These are phyloP conservation scores for Rhododendron mucronatum DNA, from an alignment of 148 eudicot species.

Conservation along the genomic window DNA sequence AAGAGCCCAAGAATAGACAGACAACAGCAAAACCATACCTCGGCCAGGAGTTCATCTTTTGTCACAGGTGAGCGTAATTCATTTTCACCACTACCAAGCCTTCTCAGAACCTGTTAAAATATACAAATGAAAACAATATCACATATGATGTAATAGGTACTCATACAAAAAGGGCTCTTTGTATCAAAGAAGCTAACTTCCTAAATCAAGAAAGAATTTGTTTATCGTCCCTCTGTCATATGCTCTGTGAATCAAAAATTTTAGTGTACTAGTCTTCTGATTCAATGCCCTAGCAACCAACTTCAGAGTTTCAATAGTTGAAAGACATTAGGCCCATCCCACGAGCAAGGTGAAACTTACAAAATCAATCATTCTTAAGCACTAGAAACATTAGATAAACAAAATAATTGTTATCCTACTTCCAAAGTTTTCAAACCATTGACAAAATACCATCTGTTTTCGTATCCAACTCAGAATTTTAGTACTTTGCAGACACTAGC, in stretches of 20 bases:
- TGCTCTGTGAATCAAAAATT: background rate
- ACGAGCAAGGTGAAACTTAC: background rate
- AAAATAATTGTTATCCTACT: background rate
- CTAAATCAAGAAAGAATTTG: background rate
- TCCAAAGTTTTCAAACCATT: background rate
- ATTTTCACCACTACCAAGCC: constrained; percentile 56
- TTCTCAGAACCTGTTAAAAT: constrained; percentile 56
- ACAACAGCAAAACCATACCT: constrained; percentile 41
- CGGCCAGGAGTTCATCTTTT: constrained; percentile 74
- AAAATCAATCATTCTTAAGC: background rate
- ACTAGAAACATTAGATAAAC: background rate
- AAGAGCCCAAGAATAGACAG: background rate
- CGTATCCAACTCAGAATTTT: background rate
- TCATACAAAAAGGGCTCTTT: background rate
- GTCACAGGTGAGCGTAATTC: constrained; percentile 82
- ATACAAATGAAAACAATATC: too few relatives aligned
- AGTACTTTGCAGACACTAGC: background rate
- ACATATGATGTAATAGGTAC: background rate
- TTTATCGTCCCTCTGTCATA: background rate
- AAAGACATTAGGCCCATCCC: background rate
- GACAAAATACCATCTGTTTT: background rate
- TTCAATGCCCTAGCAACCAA: background rate
- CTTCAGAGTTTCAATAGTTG: background rate
- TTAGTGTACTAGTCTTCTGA: background rate
- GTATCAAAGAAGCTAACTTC: background rate